These are phyloP conservation scores for Exidia glandulosa DNA, from an alignment of 768 basidiomycete genomes.

Conservation along the genomic window DNA sequence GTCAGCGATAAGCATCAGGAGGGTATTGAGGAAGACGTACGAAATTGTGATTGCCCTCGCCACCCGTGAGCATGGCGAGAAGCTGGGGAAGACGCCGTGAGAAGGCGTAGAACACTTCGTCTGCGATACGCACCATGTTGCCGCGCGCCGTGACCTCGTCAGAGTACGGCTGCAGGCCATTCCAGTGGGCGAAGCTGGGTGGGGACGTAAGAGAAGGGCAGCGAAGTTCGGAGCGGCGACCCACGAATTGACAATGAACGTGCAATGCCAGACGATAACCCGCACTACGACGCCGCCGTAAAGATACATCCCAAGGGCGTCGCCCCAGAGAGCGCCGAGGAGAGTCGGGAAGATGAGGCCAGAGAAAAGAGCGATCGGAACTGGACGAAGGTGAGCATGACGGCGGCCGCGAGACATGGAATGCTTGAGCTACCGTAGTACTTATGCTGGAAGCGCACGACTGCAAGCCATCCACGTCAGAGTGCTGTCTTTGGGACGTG, in stretches of 20 bases:
- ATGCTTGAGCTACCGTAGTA: constrained; percentile 41
- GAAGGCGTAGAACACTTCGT: background rate
- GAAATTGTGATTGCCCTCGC: constrained; percentile 74
- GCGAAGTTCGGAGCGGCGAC: too few relatives aligned
- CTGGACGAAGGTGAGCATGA: constrained; percentile 19
- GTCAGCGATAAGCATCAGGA: too few relatives aligned
- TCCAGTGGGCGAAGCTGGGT: constrained; percentile 68
- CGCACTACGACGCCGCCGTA: constrained; percentile 62
- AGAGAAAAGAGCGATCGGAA: constrained; percentile 46
- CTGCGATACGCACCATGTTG: constrained; percentile 41
- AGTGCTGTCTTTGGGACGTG: background rate
- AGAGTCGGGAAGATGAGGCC: constrained; percentile 49
- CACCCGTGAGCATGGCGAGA: constrained; percentile 56
- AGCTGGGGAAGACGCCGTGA: constrained; percentile 35
- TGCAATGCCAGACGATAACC: constrained; percentile 48
- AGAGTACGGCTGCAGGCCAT: constrained; percentile 69
- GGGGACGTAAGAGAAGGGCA: too few relatives aligned
- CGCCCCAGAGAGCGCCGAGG: constrained; percentile 49
- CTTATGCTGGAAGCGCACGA: constrained; percentile 60
- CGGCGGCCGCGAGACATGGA: background rate
- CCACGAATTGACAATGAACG: constrained; percentile 61
- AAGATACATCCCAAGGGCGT: constrained; percentile 53
- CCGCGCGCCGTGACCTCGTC: constrained; percentile 72
- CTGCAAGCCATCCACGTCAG: constrained; percentile 22
- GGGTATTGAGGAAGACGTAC: too few relatives aligned